Conservation (phyloP, 179 eudicot genomes). For the Beta lomatogona region DNA sequence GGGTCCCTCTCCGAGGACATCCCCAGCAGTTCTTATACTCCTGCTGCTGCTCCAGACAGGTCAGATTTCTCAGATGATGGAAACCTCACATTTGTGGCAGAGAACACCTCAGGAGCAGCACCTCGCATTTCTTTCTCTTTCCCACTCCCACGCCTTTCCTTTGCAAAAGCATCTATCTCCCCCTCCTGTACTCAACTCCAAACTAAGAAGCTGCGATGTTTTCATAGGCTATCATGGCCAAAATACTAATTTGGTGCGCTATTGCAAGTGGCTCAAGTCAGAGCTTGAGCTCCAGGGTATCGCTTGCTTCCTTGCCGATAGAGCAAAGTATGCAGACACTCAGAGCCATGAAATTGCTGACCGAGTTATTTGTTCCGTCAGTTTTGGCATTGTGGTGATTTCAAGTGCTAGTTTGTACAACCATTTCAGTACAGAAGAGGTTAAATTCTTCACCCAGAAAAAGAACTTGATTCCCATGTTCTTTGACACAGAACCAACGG, state of each 20-base stretch:
- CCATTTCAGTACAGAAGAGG: constrained; percentile 68
- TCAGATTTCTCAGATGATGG: constrained; percentile 58
- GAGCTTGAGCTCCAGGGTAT: constrained; percentile 89
- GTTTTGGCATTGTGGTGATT: constrained; percentile 71
- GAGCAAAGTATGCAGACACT: constrained; percentile 70
- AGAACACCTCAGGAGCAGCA: constrained; percentile 25
- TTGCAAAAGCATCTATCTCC: constrained; percentile 61
- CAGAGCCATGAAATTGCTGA: constrained; percentile 94
- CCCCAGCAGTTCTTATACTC: constrained; percentile 84
- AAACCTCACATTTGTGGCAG: constrained; percentile 56
- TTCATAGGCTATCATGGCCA: constrained; percentile 79
- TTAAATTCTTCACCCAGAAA: constrained; percentile 80
- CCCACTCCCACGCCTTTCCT: constrained; percentile 76
- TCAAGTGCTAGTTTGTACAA: constrained; percentile 53
- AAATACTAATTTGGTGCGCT: constrained; percentile 54
- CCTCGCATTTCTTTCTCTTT: constrained; percentile 83
- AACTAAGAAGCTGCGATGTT: constrained; percentile 85
- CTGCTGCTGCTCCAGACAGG: constrained; percentile 51
- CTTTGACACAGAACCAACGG: constrained; percentile 55
- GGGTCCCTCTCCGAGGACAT: constrained; percentile 79
- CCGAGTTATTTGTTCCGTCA: constrained; percentile 77
- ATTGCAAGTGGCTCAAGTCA: constrained; percentile 92
- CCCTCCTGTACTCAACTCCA: constrained; percentile 65
- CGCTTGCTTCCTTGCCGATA: constrained; percentile 80
- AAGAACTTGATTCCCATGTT: constrained; percentile 80